Evolutionary conservation across 495 filamentous ascomycete species (phyloP).

Genomic region (Evansstolkia leycettana): DNA sequence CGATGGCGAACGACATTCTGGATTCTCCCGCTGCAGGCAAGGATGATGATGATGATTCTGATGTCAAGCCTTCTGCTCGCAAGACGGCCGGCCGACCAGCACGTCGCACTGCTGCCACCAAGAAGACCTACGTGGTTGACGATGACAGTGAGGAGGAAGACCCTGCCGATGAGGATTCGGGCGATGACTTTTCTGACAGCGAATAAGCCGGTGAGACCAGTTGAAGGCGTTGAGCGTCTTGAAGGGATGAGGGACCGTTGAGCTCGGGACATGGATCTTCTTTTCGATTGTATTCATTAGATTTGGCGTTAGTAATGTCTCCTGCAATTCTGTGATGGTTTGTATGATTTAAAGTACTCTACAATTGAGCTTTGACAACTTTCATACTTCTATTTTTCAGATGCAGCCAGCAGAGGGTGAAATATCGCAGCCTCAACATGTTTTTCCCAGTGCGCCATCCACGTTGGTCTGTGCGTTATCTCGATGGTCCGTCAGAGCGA

Average conservation of each 20-base stretch:
- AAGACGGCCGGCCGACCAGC: conserved; percentile 34
- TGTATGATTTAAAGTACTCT: no score
- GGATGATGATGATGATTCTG: conserved; percentile 23
- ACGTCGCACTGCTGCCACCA: conserved; percentile 36
- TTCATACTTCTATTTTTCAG: no score
- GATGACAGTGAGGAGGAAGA: conserved; percentile 39
- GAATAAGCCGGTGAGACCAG: conserved; percentile 13
- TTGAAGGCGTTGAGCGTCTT: background rate
- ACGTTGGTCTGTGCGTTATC: no score
- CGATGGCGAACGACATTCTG: conserved; percentile 45
- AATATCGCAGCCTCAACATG: no score
- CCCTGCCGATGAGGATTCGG: conserved; percentile 11
- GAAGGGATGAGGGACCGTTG: no score
- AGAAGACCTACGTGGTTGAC: conserved; percentile 44
- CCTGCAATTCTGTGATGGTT: no score
- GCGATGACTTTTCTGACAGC: conserved; percentile 28
- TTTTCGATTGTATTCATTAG: background rate
- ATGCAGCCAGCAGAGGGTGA: no score
- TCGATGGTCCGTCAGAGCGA: no score
- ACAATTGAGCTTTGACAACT: no score
- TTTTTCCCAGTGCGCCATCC: no score
- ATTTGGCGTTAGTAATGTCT: background rate
- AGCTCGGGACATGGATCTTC: no score
- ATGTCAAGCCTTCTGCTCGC: conserved; percentile 20
- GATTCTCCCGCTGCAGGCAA: conserved; percentile 31